A percentile compares a stretch with the other conserved stretches of the same genome.
These are phyloP conservation scores for Ogataea ramenticola DNA, from an alignment of 805 yeast genomes.

Conservation along the genomic window DNA sequence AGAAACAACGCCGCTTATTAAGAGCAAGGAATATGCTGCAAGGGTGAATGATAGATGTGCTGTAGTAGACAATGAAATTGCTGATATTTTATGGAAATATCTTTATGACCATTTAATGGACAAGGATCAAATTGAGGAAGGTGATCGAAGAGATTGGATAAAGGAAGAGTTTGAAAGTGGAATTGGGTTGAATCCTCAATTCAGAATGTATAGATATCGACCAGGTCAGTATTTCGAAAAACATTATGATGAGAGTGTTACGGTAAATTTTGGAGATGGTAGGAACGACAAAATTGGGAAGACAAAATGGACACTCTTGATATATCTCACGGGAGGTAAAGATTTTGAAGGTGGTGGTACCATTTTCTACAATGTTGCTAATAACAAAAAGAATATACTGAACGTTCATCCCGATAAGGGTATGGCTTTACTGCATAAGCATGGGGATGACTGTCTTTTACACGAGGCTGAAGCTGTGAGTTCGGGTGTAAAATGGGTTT, in stretches of 20 bases:
- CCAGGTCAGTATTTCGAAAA: slow-evolving; percentile 53
- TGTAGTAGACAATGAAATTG: slow-evolving; percentile 28
- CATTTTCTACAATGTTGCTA: slow-evolving; percentile 30
- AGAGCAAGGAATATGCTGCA: slow-evolving; percentile 48
- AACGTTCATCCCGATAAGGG: slow-evolving; percentile 45
- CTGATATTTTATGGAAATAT: slow-evolving; percentile 37
- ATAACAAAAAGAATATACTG: slow-evolving; percentile 14
- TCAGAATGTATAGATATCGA: slow-evolving; percentile 47
- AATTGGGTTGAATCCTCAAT: slow-evolving; percentile 45
- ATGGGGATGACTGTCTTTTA: slow-evolving; percentile 55
- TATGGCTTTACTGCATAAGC: slow-evolving; percentile 54
- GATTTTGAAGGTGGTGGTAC: slow-evolving; percentile 57
- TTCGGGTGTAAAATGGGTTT: slow-evolving; percentile 53
- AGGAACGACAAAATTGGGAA: slow-evolving; percentile 21
- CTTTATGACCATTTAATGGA: slow-evolving; percentile 26
- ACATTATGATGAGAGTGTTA: slow-evolving; percentile 55
- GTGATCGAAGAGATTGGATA: slow-evolving; percentile 8
- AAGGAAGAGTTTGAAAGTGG: slow-evolving; percentile 29
- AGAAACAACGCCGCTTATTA: slow-evolving; percentile 41
- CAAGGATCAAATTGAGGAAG: slow-evolving; percentile 11
- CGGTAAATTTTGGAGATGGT: slow-evolving; percentile 15
- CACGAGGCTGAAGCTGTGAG: slow-evolving; percentile 51
- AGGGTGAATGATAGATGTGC: slow-evolving; percentile 47
- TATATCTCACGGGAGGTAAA: slow-evolving; percentile 50
- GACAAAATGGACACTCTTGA: slow-evolving; percentile 54